These are phyloP conservation scores for Penicillium digitatum DNA, from an alignment of 2,329 filamentous ascomycete genomes.

Conservation along the genomic window DNA sequence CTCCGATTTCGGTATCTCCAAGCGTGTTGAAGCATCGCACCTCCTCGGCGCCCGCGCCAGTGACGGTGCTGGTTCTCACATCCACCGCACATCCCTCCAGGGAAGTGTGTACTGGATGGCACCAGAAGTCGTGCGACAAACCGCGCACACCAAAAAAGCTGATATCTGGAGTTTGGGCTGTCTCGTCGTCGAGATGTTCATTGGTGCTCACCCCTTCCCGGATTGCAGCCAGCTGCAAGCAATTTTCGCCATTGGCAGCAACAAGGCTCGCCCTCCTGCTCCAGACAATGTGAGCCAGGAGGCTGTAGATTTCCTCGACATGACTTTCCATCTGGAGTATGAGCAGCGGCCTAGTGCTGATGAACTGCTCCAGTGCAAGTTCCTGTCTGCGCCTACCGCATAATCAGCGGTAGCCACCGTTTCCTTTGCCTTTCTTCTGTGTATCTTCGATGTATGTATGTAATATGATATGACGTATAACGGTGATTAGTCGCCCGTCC, in stretches of 20 bases:
- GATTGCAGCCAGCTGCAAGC: constrained; percentile 96
- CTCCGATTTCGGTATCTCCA: constrained; percentile 97
- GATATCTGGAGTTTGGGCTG: constrained; percentile 98
- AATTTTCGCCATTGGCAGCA: constrained; percentile 95
- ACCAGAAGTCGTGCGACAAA: constrained; percentile 96
- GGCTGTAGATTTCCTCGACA: constrained; percentile 73
- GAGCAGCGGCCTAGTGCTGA: constrained; percentile 88
- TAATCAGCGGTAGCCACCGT: constrained; percentile 27
- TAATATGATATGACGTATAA: constrained; percentile 19
- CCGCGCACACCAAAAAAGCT: constrained; percentile 94
- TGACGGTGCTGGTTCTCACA: constrained; percentile 38
- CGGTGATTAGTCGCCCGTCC: neutral
- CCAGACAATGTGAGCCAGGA: constrained; percentile 82
- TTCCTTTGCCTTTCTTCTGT: neutral
- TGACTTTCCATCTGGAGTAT: constrained; percentile 95
- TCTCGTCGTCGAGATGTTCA: constrained; percentile 98
- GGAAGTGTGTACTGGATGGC: constrained; percentile 99
- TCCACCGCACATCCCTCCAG: constrained; percentile 71
- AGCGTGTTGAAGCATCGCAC: constrained; percentile 90
- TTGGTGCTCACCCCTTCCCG: constrained; percentile 90
- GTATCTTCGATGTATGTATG: constrained; percentile 4
- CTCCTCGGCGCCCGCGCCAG: constrained; percentile 55
- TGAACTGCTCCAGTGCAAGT: constrained; percentile 78
- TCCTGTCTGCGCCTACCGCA: constrained; percentile 66
- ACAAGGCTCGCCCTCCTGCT: constrained; percentile 80